Percentiles rank a stretch among this genome's conserved stretches.
phyloP scores from a whole-genome alignment of 73 alveolate species.

The Durusdinium trenchii region DNA sequence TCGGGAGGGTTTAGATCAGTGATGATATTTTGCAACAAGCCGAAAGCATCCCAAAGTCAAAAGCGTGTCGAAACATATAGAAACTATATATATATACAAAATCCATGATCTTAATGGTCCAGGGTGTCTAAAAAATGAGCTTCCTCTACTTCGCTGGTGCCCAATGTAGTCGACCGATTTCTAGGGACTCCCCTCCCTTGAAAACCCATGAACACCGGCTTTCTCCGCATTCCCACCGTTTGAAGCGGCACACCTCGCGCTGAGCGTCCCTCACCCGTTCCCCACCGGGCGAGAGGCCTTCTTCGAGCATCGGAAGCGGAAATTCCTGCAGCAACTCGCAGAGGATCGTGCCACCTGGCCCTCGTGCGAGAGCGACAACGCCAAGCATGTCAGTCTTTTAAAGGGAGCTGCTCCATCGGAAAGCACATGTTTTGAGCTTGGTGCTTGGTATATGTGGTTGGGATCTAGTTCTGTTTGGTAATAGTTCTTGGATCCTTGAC shows the following conservation, averaged over 20 bases:
- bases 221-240: background rate
- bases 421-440: background rate
- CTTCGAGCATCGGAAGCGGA: conserved; percentile 77
- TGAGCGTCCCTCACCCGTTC: conserved; percentile 54
- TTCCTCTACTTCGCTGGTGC: background rate
- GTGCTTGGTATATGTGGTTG: background rate
- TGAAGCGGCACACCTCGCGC: conserved; percentile 7
- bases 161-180: background rate
- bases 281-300: conserved; percentile 63
- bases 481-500: background rate
- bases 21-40: no score
- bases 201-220: background rate
- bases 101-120: background rate
- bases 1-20: no score
- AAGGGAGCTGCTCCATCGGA: no score
- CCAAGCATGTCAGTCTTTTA: background rate
- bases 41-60: no score
- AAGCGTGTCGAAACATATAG: no score
- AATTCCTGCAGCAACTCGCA: conserved; percentile 39
- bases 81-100: no score
- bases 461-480: background rate
- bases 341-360: conserved; percentile 15
- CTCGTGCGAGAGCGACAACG: background rate
- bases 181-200: background rate
- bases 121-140: background rate